phyloP scores from a whole-genome alignment of 345 rosid genomes.

The Gossypium stocksii region DNA sequence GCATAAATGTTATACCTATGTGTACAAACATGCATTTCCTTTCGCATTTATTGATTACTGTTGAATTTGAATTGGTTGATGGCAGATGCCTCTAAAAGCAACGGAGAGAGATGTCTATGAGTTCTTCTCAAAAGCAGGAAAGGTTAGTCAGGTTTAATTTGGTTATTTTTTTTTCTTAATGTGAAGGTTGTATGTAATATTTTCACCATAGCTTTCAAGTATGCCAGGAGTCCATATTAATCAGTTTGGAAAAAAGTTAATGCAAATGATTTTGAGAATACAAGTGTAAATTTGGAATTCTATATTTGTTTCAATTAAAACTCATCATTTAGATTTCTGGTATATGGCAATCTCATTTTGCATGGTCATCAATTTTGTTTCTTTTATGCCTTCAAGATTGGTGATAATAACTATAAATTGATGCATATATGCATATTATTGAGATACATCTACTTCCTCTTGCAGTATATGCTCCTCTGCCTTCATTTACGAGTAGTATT shows the following conservation, averaged over 20 bases:
- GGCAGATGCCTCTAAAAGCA: constrained; percentile 7
- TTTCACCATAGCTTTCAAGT: background rate
- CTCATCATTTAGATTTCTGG: background rate
- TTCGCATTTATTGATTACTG: background rate
- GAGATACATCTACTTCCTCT: constrained; percentile 20
- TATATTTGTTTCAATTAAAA: background rate
- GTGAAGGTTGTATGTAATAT: background rate
- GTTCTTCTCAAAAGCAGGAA: constrained; percentile 3
- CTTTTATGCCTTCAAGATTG: background rate
- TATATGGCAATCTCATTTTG: background rate
- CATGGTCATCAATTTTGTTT: too few relatives aligned
- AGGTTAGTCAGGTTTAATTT: background rate
- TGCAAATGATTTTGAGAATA: background rate
- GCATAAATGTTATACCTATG: background rate
- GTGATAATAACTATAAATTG: background rate
- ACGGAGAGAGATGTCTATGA: constrained; percentile 1
- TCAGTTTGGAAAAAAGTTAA: background rate
- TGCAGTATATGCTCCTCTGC: constrained; percentile 22
- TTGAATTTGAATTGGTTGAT: background rate
- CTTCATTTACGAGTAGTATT: constrained; percentile 25
- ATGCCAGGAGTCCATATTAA: background rate
- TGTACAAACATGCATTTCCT: background rate
- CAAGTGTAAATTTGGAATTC: background rate
- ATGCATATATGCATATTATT: constrained; percentile 14
- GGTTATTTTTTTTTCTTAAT: background rate